Evolutionary conservation across 2,329 filamentous ascomycete genomes (phyloP), one percentile per base, ranked within the genome.

Genomic region (Neurospora sp.): DNA sequence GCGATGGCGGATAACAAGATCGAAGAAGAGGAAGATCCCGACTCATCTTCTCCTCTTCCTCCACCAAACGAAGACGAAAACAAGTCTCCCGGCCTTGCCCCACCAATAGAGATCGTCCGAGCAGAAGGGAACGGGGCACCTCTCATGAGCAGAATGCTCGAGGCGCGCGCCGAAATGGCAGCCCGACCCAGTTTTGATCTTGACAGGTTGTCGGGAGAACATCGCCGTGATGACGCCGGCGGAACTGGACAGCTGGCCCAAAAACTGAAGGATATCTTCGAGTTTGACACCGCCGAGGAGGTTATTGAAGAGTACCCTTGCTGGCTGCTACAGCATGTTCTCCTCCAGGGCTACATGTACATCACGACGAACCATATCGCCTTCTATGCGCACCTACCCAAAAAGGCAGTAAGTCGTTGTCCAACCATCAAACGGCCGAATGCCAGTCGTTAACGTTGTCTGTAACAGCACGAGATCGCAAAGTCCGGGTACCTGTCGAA

Each of bases 321-420:
- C 81, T 97, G 93, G 90, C 83, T 98, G 46, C 82, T 98, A 40
- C 93, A 97, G 78, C 97, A 91, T 77, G 93, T 97, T 66, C 83
- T 98, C 38, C 85, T 98, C 9, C 93, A 97, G 78, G 96, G 96
- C 6, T 97, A 96, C 78, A 90, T 99, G 86, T 98, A 98, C 81
- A 92, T 99, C 77, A 98, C 96, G 0, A 85, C 91, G 72, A 91
- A 90, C 75, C 96, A 99, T 78, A 91, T 98, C 72, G 97, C 94
- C 81, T 99, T 98, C 79, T 98, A 97, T 78, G 93, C 96, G 46
- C 97, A 97, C 78, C 86, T 98, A n/a, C 93, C 93, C 7, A 96
- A 94, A 83, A 97, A 96, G 84, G 89, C 91, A 68, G 91, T 92
- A 84, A 80, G 89, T 77, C 36, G 28, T 23, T 8, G 69, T 38